These are phyloP conservation scores for Phyllosticta ampelicida DNA, from an alignment of 2,329 filamentous ascomycete genomes.

Conservation along the genomic window DNA sequence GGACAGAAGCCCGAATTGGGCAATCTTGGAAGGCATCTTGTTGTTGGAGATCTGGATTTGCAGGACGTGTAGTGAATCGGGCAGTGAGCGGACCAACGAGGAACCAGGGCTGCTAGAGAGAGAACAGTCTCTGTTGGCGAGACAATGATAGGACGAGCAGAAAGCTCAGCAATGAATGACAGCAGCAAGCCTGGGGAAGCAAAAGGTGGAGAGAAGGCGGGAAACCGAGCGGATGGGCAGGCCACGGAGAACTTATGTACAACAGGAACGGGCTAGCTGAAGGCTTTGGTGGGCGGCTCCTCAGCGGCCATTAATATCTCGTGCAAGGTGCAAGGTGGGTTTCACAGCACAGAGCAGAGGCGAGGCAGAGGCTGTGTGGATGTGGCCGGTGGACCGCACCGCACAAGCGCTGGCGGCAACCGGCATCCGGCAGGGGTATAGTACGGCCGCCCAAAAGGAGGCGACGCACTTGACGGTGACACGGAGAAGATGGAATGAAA, in stretches of 20 bases:
- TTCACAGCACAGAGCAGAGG: background rate
- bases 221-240: conserved; percentile 1
- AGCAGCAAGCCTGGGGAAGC: conserved; percentile 14
- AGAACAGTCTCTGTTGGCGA: conserved; percentile 23
- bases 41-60: conserved; percentile 13
- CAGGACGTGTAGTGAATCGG: conserved; percentile 11
- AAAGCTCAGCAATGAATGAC: conserved; percentile 26
- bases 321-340: background rate
- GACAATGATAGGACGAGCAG: conserved; percentile 25
- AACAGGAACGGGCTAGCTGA: background rate
- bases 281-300: background rate
- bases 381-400: background rate
- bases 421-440: background rate
- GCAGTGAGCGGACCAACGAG: conserved; percentile 14
- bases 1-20: conserved; percentile 33
- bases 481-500: background rate
- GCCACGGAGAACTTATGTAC: conserved; percentile 8
- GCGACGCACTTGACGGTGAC: background rate
- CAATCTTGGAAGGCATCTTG: conserved; percentile 22
- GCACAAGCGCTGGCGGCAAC: background rate
- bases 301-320: background rate
- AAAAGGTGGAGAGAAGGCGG: conserved; percentile 9
- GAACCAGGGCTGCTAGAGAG: conserved; percentile 31
- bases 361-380: background rate
- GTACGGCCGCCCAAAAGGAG: background rate